These are phyloP conservation scores for Aciculoconidium aculeatum DNA, from an alignment of 805 yeast species.

Conservation along the genomic window DNA sequence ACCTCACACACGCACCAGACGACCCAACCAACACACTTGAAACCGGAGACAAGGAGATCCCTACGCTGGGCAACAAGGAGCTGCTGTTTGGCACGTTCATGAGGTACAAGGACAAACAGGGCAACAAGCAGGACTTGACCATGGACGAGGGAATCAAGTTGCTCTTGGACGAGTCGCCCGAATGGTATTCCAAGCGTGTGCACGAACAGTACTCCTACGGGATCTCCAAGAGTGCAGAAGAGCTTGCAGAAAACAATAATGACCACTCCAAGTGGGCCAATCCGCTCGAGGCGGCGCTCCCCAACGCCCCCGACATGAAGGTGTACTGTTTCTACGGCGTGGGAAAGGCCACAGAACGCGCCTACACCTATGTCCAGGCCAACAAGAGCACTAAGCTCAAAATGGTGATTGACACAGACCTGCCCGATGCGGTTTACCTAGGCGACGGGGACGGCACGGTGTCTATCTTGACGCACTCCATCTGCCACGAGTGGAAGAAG, in stretches of 20 bases:
- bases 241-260: conserved; percentile 61
- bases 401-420: conserved; percentile 64
- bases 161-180: conserved; percentile 60
- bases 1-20: conserved; percentile 60
- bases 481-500: conserved; percentile 88
- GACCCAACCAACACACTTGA: conserved; percentile 41
- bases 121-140: conserved; percentile 47
- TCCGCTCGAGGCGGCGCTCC: conserved; percentile 87
- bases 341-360: conserved; percentile 95
- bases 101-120: conserved; percentile 5
- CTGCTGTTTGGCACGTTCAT: conserved; percentile 11
- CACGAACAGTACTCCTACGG: conserved; percentile 76
- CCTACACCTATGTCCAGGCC: conserved; percentile 72
- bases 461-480: conserved; percentile 76
- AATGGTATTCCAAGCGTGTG: conserved; percentile 67
- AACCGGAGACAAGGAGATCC: conserved; percentile 13
- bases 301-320: conserved; percentile 89
- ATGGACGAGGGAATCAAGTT: conserved; percentile 63
- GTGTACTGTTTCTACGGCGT: conserved; percentile 89
- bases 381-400: conserved; percentile 52
- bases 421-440: conserved; percentile 60
- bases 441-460: conserved; percentile 98
- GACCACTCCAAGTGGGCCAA: conserved; percentile 84
- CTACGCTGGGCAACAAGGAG: conserved; percentile 14
- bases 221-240: conserved; percentile 51